phyloP scores from a whole-genome alignment of 768 basidiomycete genomes.

The Phylloporus scabripes region DNA sequence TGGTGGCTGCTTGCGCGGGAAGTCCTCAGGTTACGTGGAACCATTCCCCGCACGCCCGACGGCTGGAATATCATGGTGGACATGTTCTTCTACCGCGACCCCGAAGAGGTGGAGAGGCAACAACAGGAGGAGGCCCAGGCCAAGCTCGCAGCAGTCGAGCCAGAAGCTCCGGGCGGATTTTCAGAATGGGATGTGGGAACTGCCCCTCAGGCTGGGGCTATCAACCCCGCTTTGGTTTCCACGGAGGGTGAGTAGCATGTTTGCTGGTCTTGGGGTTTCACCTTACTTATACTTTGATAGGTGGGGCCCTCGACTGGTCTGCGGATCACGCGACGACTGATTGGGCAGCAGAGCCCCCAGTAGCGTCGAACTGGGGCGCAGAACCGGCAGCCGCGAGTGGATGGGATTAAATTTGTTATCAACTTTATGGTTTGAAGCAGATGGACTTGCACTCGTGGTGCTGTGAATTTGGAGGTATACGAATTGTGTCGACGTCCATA shows the following conservation, averaged over 20 bases:
- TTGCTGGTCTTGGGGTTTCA: not conserved
- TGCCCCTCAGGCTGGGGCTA: constrained; percentile 60
- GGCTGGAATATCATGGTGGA: constrained; percentile 99
- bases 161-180: constrained; percentile 45
- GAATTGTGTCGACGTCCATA: constrained; percentile 19
- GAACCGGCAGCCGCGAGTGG: constrained; percentile 25
- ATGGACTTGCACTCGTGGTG: constrained; percentile 1
- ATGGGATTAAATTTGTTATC: constrained; percentile 23
- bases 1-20: constrained; percentile 98
- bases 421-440: constrained; percentile 1
- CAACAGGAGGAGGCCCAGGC: constrained; percentile 90
- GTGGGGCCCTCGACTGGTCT: constrained; percentile 73
- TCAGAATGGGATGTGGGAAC: constrained; percentile 74
- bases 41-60: constrained; percentile 84
- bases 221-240: constrained; percentile 72
- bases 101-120: constrained; percentile 98
- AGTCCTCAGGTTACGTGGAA: constrained; percentile 91
- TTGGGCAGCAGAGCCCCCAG: constrained; percentile 80
- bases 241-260: constrained; percentile 42
- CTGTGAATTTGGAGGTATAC: constrained; percentile 9
- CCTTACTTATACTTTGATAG: constrained; percentile 29
- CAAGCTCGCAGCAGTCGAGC: constrained; percentile 60
- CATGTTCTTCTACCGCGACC: constrained; percentile 99
- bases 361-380: constrained; percentile 31
- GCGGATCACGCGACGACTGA: constrained; percentile 63